phyloP scores from a whole-genome alignment of 768 basidiomycete species.

The Austroboletus eburneus region DNA sequence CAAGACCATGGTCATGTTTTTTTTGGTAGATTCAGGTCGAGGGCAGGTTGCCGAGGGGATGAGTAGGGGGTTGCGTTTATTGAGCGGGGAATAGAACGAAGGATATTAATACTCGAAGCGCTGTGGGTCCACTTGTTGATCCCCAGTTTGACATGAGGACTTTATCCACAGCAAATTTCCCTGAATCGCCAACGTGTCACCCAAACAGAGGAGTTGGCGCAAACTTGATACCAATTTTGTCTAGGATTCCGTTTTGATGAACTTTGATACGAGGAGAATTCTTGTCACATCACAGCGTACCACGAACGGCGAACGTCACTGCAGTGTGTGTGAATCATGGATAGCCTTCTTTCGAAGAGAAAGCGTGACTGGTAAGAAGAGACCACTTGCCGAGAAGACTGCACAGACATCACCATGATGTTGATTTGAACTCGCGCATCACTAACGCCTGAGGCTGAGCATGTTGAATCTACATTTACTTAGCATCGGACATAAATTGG shows the following conservation, averaged over 20 bases:
- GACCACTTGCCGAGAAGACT: too few species aligned
- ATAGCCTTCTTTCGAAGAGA: too few species aligned
- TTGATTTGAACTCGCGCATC: too few species aligned
- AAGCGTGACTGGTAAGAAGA: too few species aligned
- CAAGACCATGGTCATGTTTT: conserved; percentile 13
- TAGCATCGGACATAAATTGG: too few species aligned
- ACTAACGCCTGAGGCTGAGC: too few species aligned
- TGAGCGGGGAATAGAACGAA: neutral
- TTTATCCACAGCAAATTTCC: neutral
- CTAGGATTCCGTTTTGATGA: neutral
- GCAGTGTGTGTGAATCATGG: too few species aligned
- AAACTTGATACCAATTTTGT: conserved; percentile 14
- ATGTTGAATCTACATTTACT: too few species aligned
- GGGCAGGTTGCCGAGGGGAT: neutral
- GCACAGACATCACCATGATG: too few species aligned
- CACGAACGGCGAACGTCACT: too few species aligned
- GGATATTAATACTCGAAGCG: conserved; percentile 1
- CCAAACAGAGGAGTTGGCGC: conserved; percentile 20
- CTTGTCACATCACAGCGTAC: too few species aligned
- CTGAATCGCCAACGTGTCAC: neutral
- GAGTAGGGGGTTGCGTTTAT: neutral
- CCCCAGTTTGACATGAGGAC: conserved; percentile 5
- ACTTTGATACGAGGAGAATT: too few species aligned
- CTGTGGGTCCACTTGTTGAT: conserved; percentile 16
- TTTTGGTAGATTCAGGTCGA: neutral